A percentile compares a stretch with the other conserved stretches of the same genome.
phyloP scores from a whole-genome alignment of 192 early-diverging fungal genomes.

The Haplosporangium gracile region DNA sequence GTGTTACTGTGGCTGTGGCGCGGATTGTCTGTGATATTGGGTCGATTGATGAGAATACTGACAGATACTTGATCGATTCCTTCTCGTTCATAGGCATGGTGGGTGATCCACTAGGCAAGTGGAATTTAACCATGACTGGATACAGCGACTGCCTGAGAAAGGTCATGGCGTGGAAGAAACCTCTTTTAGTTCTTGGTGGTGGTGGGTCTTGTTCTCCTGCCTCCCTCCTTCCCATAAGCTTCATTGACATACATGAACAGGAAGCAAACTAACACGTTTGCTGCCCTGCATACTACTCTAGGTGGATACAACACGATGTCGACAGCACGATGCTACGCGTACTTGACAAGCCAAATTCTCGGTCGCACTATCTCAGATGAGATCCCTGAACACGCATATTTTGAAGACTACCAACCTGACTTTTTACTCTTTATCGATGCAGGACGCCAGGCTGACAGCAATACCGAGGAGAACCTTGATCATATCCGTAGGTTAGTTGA shows the following conservation, averaged over 20 bases:
- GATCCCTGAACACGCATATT: conserved; percentile 56
- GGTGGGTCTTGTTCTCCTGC: conserved; percentile 18
- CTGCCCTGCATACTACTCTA: neutral
- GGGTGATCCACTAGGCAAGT: conserved; percentile 55
- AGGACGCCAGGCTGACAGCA: conserved; percentile 46
- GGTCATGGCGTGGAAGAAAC: conserved; percentile 52
- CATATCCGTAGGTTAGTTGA: conserved; percentile 13
- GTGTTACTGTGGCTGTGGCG: neutral
- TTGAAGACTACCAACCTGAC: conserved; percentile 57
- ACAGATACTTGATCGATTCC: neutral
- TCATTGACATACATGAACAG: conserved; percentile 51
- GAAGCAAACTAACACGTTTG: neutral
- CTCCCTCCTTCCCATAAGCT: conserved; percentile 42
- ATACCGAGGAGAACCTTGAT: conserved; percentile 33
- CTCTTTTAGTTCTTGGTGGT: conserved; percentile 55
- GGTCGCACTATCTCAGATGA: conserved; percentile 37
- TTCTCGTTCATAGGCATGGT: conserved; percentile 37
- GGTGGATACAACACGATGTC: conserved; percentile 82
- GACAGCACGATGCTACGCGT: conserved; percentile 83
- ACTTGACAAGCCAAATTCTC: conserved; percentile 76
- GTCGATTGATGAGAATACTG: neutral
- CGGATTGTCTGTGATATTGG: neutral
- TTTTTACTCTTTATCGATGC: conserved; percentile 45
- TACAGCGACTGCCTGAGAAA: conserved; percentile 51
- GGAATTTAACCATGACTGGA: conserved; percentile 49